Evolutionary conservation across 257 asterid species (phyloP), one percentile per base, ranked within the genome.

Genomic region (Coffea eugenioides): DNA sequence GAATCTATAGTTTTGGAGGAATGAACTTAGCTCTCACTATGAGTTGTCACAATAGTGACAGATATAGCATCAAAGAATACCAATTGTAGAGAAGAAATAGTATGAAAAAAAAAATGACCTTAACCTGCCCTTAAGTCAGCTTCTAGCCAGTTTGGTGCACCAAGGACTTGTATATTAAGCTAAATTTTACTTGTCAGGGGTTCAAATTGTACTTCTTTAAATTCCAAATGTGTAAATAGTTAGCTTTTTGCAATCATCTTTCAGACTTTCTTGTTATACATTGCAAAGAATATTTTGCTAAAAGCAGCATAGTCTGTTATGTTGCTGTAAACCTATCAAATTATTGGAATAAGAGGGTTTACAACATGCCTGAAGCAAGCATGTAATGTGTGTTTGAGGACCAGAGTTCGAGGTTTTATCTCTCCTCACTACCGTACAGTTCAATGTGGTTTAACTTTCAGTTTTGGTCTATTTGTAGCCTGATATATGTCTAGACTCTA

Each of bases 401-500:
- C 41, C 5, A 18, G n/a, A 48, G 59, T 43, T 14, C 13, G 20
- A n/a, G 61, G 34, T 34, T 46, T 31, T 27, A 14, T 51, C 0
- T 56, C 23, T 9, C 45, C 51, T 56, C 31, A 20, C 14, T 10
- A 25, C 2, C 54, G 11, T 31, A 31, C 31, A 4, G 23, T 54
- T 36, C 36, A 49, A 14, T 56, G 46, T 51, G 45, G 61, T 71
- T 39, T 71, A 64, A 13, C 23, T 66, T 66, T 34, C 43, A 31
- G 13, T 66, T 13, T 66, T 66, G 45, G 71, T 66, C 46, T 66
- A 12, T 64, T 64, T 64, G 39, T 64, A 31, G 46, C 41, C 56
- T 43, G 81, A 14, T 54, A 64, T 56, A 56, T 34, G 68, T 73
- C 69, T 68, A 43, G 62, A 56, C 20, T 49, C 62, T n/a, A 41